Conservation (phyloP, 805 yeast species). For the Kuraishia piskuri region DNA sequence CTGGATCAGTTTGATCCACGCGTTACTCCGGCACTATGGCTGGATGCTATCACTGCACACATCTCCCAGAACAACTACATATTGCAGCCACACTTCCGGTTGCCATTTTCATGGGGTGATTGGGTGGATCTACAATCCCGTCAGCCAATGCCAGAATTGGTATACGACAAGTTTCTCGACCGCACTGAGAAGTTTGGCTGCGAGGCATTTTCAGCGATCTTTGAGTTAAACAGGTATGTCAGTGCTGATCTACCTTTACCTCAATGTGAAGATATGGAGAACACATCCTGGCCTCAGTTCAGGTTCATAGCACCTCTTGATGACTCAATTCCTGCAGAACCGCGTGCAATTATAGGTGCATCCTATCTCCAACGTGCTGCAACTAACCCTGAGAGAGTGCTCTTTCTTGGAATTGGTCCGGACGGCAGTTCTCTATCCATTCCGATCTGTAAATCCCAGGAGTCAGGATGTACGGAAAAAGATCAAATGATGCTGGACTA, state of each 20-base stretch:
- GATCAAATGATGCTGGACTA: constrained; percentile 9
- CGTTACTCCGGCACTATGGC: constrained; percentile 21
- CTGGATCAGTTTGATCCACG: constrained; percentile 21
- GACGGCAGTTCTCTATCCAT: constrained; percentile 16
- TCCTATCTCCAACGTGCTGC: constrained; percentile 22
- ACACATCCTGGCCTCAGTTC: constrained; percentile 9
- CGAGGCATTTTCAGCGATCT: constrained; percentile 9
- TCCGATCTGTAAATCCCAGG: constrained; percentile 16
- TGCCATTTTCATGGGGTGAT: constrained; percentile 25
- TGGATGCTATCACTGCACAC: constrained; percentile 10
- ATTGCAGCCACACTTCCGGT: constrained; percentile 13
- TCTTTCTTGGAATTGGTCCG: constrained; percentile 22
- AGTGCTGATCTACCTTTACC: not conserved
- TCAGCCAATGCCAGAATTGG: constrained; percentile 5
- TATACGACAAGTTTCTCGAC: not conserved
- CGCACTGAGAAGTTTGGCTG: constrained; percentile 11
- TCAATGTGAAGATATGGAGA: constrained; percentile 5
- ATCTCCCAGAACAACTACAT: constrained; percentile 10
- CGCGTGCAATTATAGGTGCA: constrained; percentile 24
- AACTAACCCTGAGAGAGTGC: constrained; percentile 23
- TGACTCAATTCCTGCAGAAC: constrained; percentile 17
- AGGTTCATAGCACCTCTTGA: constrained; percentile 16
- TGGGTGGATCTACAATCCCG: constrained; percentile 17
- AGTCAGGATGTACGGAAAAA: no score
- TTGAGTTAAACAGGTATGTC: constrained; percentile 3